Evolutionary conservation across 345 rosid genomes (phyloP).

Genomic region (Gossypioides kirkii): DNA sequence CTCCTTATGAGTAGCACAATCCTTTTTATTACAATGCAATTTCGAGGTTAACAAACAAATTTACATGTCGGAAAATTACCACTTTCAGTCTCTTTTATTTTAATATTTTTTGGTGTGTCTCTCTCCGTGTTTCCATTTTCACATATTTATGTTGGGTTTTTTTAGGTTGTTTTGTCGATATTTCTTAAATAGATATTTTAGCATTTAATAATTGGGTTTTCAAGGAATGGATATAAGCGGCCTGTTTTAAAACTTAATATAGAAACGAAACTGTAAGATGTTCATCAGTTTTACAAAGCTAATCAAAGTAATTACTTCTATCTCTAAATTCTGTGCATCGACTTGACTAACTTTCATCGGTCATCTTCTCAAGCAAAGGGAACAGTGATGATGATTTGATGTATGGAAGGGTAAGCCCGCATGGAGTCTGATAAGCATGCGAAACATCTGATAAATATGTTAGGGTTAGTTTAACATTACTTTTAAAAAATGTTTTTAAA

Average conservation of each 20-base stretch:
- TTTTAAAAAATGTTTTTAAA: too few species aligned
- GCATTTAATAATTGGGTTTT: background rate
- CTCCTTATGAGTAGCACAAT: background rate
- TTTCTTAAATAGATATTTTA: background rate
- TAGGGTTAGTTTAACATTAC: too few species aligned
- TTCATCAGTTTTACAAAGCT: background rate
- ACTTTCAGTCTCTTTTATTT: background rate
- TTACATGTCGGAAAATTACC: slow-evolving; percentile 15
- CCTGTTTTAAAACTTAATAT: background rate
- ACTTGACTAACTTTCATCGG: background rate
- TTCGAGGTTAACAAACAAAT: slow-evolving; percentile 1
- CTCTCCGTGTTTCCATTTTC: background rate
- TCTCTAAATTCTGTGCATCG: background rate
- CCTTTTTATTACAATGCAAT: background rate
- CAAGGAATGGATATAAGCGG: background rate
- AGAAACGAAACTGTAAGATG: background rate
- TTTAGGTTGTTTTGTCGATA: background rate
- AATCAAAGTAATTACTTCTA: background rate
- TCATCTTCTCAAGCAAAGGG: background rate
- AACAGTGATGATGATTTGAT: background rate
- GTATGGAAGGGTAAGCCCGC: background rate
- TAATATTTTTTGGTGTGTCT: background rate
- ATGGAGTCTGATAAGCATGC: background rate
- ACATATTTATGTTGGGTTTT: background rate
- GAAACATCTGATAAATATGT: slow-evolving; percentile 3